Conservation (phyloP, 768 basidiomycete genomes). For the Chalciporus piperatus region DNA sequence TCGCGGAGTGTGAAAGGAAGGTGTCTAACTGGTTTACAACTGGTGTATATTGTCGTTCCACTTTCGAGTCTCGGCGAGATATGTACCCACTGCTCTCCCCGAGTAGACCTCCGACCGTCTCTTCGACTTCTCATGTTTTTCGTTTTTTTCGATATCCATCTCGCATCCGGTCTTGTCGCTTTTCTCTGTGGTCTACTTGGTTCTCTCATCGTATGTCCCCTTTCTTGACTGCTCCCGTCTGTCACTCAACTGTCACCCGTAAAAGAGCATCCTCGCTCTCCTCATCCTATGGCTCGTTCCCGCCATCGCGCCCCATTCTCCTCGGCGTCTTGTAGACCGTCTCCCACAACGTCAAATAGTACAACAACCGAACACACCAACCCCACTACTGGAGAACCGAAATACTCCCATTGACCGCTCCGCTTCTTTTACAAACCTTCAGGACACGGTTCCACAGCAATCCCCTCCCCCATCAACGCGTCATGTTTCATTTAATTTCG, state of each 20-base stretch:
- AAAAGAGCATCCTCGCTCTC: neutral
- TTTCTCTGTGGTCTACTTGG: slow-evolving; percentile 22
- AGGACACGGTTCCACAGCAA: neutral
- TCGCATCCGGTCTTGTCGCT: slow-evolving; percentile 15
- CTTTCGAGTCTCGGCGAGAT: neutral
- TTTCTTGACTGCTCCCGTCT: neutral
- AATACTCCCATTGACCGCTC: neutral
- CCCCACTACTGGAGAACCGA: neutral
- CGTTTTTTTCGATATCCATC: neutral
- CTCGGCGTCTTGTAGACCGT: neutral
- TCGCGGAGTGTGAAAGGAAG: slow-evolving; percentile 12
- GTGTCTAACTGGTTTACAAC: no score
- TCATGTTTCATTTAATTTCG: slow-evolving; percentile 18
- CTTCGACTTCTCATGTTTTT: slow-evolving; percentile 1
- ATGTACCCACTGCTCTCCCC: neutral
- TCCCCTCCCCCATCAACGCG: slow-evolving; percentile 9
- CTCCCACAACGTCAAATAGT: neutral
- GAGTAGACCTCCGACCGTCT: no score
- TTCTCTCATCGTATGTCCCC: slow-evolving; percentile 21
- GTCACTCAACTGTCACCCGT: no score
- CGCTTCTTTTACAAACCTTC: slow-evolving; percentile 6
- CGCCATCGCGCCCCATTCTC: neutral
- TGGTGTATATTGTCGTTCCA: slow-evolving; percentile 20
- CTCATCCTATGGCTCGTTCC: neutral
- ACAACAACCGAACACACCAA: neutral